Evolutionary conservation across 2,329 filamentous ascomycete species (phyloP).

Genomic region (Penicillium sp.): DNA sequence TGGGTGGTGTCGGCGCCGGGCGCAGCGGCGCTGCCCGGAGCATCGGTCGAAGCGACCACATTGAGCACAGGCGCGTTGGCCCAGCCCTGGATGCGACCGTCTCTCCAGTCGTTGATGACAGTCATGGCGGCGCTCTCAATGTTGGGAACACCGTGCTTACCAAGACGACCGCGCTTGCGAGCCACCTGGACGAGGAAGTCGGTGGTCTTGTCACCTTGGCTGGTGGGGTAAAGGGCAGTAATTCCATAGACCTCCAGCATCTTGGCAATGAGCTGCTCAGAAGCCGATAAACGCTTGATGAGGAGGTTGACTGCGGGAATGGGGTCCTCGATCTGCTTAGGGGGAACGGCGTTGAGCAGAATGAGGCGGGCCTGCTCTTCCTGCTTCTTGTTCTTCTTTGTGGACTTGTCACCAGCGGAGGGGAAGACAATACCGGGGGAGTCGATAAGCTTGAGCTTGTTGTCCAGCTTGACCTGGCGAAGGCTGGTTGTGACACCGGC

Average conservation of each 20-base stretch:
- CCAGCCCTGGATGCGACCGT: conserved; percentile 94
- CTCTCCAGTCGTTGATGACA: conserved; percentile 94
- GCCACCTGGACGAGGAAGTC: conserved; percentile 96
- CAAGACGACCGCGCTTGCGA: conserved; percentile 84
- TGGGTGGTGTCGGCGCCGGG: conserved; percentile 69
- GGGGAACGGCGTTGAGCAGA: conserved; percentile 86
- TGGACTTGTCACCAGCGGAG: conserved; percentile 50
- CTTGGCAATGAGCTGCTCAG: conserved; percentile 73
- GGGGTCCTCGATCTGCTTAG: conserved; percentile 91
- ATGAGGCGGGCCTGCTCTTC: conserved; percentile 79
- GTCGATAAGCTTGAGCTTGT: conserved; percentile 89
- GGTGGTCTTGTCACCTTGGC: conserved; percentile 74
- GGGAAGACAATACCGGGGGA: conserved; percentile 95
- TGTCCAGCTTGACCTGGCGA: conserved; percentile 89
- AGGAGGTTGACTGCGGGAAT: conserved; percentile 82
- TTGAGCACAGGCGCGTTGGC: conserved; percentile 66
- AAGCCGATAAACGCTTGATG: conserved; percentile 74
- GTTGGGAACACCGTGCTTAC: conserved; percentile 88
- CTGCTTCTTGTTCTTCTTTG: conserved; percentile 63
- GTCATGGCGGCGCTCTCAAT: conserved; percentile 83
- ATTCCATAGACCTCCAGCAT: conserved; percentile 83
- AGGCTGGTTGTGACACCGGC: conserved; percentile 89
- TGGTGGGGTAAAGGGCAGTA: conserved; percentile 68
- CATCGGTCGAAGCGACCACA: conserved; percentile 50
- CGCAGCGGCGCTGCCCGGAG: conserved; percentile 31